These are phyloP conservation scores for Dendrobium chrysotoxum DNA, from an alignment of 106 monocot genomes.

Conservation along the genomic window DNA sequence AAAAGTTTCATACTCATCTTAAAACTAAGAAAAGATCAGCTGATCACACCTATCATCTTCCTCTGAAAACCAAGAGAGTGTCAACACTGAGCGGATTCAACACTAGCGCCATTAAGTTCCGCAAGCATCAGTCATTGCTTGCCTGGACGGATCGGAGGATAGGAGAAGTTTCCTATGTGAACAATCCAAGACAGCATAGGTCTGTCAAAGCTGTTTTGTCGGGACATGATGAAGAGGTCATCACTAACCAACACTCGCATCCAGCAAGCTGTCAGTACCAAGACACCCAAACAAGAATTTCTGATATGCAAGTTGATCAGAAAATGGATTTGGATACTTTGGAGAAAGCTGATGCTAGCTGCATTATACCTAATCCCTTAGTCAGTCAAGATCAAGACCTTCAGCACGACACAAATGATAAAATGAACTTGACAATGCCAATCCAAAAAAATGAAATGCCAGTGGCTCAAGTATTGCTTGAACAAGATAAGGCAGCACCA, in stretches of 20 bases:
- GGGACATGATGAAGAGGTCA: not conserved
- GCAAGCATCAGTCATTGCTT: not conserved
- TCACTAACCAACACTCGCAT: not conserved
- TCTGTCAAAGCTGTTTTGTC: not conserved
- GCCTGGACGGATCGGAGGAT: not conserved
- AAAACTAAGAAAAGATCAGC: not conserved
- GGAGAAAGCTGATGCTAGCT: not conserved
- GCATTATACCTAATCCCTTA: not conserved
- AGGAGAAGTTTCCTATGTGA: not conserved
- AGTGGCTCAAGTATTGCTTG: not conserved
- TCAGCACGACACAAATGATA: not conserved
- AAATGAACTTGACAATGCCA: not conserved
- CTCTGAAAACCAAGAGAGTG: not conserved
- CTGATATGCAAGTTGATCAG: conserved; percentile 1
- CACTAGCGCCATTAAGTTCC: not conserved
- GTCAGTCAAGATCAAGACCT: not conserved
- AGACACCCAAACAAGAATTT: not conserved
- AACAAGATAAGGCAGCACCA: not conserved
- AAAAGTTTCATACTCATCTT: not conserved
- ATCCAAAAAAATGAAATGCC: not conserved
- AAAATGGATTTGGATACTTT: not conserved
- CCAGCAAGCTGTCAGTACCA: too few relatives aligned
- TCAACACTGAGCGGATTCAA: not conserved
- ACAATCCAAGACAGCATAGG: not conserved
- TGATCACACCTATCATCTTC: not conserved